Evolutionary conservation across 2,329 filamentous ascomycete species (phyloP).

Genomic region (Epichloe baconii): DNA sequence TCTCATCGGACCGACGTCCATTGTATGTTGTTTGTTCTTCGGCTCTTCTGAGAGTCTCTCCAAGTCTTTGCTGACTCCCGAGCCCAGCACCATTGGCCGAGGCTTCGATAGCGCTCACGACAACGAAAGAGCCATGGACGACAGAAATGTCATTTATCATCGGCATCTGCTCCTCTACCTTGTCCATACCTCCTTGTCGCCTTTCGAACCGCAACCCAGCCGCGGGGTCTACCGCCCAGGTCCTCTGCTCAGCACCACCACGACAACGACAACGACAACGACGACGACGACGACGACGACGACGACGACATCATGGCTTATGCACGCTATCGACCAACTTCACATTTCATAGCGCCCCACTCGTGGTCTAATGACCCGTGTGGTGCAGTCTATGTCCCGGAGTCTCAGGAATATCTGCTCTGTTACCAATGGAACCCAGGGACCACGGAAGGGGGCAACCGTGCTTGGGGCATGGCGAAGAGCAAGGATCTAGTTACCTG

Average conservation of each 20-base stretch:
- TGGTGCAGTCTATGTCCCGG: conserved; percentile 28
- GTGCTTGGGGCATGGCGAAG: conserved; percentile 19
- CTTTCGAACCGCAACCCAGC: no score
- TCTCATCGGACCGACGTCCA: not conserved
- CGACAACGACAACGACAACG: no score
- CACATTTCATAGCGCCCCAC: conserved; percentile 24
- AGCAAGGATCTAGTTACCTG: conserved; percentile 28
- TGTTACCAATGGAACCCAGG: conserved; percentile 22
- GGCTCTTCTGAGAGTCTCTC: no score
- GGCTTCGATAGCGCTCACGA: not conserved
- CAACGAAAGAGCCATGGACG: not conserved
- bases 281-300: no score
- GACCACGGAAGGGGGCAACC: conserved; percentile 13
- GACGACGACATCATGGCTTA: conserved; percentile 2
- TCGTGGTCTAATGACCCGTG: conserved; percentile 28
- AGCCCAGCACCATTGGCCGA: not conserved
- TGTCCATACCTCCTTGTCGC: no score
- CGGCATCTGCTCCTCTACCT: no score
- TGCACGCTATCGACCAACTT: conserved; percentile 6
- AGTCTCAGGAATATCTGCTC: conserved; percentile 27
- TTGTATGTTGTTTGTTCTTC: no score
- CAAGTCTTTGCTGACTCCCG: not conserved
- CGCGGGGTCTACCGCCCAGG: no score
- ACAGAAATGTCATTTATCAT: no score
- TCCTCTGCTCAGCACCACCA: no score